Base-by-base conservation (phyloP, 768 basidiomycete species). In the Rhizopogon salebrosus region DNA sequence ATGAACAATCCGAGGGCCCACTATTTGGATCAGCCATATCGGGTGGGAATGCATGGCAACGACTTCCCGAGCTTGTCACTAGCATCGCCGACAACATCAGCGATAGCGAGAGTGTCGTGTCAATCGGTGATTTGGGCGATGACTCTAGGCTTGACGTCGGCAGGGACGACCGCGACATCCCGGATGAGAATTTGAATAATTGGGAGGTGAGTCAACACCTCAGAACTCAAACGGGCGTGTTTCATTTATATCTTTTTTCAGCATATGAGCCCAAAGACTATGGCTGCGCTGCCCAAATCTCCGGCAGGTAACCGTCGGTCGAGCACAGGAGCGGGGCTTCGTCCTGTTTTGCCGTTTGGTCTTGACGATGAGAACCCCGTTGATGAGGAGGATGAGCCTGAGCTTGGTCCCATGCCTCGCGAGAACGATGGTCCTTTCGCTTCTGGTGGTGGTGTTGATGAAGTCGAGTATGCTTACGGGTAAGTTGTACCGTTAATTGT, bases 211-310 rank as follows among this genome's bases (percentile, higher is more conserved):
- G 84, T 61, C 7, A 1, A 9, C 20, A 50, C 37, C 26, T 48
- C 16, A 39, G 50, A 52, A 51, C 42, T 41, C 23, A 42, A 11
- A 50, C 11, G 31, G 11, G 22, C 26, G 51, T 31, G 49, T 37
- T 49, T 36, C 34, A 36, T 50, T 54, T 8, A 36, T 24, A n/a
- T 55, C 20, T 48, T 43, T 26, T 37, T 56, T 18, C 57, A 94
- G 94, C 94, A 95, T 64, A 89, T 98, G 87, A 95, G 95, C 58
- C 92, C 93, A 3, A 90, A 92, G 70, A 95, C 93, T 2, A 89
- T 98, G 83, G 89, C 90, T 11, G 88, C 92, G 8, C 75, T 98
- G 42, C 90, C 94, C 0, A 94, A 94, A 66, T 95, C 92, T 0
- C 94, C 94, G 16, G 87, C 87, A 14, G 86, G 88, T 39, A 75